These are phyloP conservation scores for Fusarium sarcochroum DNA, from an alignment of 2,329 filamentous ascomycete species.

Conservation along the genomic window DNA sequence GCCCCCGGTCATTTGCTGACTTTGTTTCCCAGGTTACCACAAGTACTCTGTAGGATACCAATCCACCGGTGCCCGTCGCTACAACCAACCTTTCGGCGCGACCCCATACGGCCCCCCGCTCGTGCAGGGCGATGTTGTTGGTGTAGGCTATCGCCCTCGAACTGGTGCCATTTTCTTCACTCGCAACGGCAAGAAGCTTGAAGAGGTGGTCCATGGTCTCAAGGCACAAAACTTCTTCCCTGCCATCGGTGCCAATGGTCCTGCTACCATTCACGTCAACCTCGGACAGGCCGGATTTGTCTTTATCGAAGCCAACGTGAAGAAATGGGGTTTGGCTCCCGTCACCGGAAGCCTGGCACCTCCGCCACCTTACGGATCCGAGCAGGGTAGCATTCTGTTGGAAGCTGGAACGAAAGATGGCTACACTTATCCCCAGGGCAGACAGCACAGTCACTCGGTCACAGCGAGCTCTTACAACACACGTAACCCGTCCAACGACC, in stretches of 20 bases:
- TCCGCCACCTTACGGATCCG: conserved; percentile 95
- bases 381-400: conserved; percentile 95
- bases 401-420: conserved; percentile 82
- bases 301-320: conserved; percentile 99
- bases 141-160: conserved; percentile 93
- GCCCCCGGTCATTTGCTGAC: conserved; percentile 39
- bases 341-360: conserved; percentile 96
- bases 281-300: conserved; percentile 98
- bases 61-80: conserved; percentile 87
- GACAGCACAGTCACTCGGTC: conserved; percentile 63
- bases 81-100: conserved; percentile 90
- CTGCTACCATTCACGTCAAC: conserved; percentile 94
- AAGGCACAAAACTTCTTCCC: conserved; percentile 98
- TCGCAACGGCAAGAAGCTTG: conserved; percentile 95
- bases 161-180: conserved; percentile 98
- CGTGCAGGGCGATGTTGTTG: conserved; percentile 95
- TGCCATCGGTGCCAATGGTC: conserved; percentile 95
- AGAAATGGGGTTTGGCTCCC: conserved; percentile 98
- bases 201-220: conserved; percentile 92
- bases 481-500: conserved; percentile 61
- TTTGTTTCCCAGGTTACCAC: conserved; percentile 75
- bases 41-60: conserved; percentile 93
- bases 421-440: conserved; percentile 61
- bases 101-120: conserved; percentile 86
- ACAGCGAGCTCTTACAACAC: conserved; percentile 54